phyloP scores from a whole-genome alignment of 2,329 filamentous ascomycete species.

The Meredithiella fracta region DNA sequence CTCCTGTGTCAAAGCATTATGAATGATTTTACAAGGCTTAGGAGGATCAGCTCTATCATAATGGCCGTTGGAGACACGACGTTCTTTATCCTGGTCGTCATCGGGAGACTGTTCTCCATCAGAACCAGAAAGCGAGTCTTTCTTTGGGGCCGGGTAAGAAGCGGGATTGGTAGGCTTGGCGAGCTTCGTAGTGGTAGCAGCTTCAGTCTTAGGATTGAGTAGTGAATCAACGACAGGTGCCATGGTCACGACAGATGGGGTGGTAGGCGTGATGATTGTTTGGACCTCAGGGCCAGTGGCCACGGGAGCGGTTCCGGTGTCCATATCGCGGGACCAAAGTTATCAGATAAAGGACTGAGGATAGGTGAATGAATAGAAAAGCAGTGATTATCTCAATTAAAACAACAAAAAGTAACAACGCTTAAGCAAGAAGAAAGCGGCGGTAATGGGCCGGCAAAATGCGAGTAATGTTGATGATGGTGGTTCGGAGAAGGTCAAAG shows the following conservation, averaged over 20 bases:
- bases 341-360: not conserved
- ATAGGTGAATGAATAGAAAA: not conserved
- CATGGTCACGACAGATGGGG: not conserved
- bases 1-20: conserved; percentile 25
- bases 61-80: conserved; percentile 11
- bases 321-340: not conserved
- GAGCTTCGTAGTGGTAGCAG: not conserved
- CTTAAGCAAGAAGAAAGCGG: not conserved
- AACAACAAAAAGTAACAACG: not conserved
- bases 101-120: conserved; percentile 10
- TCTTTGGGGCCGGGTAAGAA: not conserved
- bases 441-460: not conserved
- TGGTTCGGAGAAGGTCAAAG: not conserved
- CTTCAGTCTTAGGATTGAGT: not conserved
- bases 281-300: not conserved
- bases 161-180: not conserved
- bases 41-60: conserved; percentile 15
- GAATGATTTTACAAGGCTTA: conserved; percentile 15
- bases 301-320: not conserved
- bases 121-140: not conserved
- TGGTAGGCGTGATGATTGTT: not conserved
- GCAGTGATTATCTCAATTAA: not conserved
- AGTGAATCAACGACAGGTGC: not conserved
- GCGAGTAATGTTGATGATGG: not conserved
- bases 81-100: conserved; percentile 13